phyloP scores from a whole-genome alignment of 2,329 filamentous ascomycete genomes.

The Microcera coccophila region DNA sequence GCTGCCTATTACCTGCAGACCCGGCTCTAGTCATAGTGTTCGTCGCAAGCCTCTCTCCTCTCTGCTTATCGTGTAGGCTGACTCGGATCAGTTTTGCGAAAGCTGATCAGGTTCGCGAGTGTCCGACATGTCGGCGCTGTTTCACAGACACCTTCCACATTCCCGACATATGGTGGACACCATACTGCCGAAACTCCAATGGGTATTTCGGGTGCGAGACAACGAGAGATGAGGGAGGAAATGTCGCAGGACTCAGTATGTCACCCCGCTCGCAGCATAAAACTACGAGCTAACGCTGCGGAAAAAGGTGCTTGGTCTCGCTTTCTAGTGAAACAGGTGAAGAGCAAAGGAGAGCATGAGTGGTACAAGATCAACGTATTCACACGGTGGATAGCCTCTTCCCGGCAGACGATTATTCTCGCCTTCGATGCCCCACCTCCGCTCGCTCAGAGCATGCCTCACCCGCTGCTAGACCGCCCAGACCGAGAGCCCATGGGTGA shows the following conservation, averaged over 20 bases:
- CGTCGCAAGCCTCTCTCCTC: no score
- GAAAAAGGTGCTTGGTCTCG: slow-evolving; percentile 31
- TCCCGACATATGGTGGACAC: slow-evolving; percentile 35
- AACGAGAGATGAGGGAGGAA: neutral
- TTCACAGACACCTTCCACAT: slow-evolving; percentile 27
- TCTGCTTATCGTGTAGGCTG: no score
- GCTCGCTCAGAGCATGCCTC: slow-evolving; percentile 6
- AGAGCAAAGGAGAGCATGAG: slow-evolving; percentile 18
- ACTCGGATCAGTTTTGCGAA: slow-evolving; percentile 24
- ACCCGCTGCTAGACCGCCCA: slow-evolving; percentile 2
- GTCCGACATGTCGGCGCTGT: slow-evolving; percentile 20
- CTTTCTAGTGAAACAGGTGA: slow-evolving; percentile 30
- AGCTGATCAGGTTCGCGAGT: slow-evolving; percentile 30
- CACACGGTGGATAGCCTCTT: slow-evolving; percentile 20
- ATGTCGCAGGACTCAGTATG: slow-evolving; percentile 20
- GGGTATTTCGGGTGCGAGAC: slow-evolving; percentile 37
- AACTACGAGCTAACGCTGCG: neutral
- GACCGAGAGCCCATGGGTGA: slow-evolving; percentile 13
- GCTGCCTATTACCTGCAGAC: no score
- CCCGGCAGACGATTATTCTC: slow-evolving; percentile 27
- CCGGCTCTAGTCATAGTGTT: no score
- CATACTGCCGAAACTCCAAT: slow-evolving; percentile 33
- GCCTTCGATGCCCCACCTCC: slow-evolving; percentile 26
- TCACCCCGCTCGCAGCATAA: neutral
- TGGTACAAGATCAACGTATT: slow-evolving; percentile 37